Conservation (phyloP, 2,329 filamentous ascomycete genomes). For the Zymoseptoria passerinii region DNA sequence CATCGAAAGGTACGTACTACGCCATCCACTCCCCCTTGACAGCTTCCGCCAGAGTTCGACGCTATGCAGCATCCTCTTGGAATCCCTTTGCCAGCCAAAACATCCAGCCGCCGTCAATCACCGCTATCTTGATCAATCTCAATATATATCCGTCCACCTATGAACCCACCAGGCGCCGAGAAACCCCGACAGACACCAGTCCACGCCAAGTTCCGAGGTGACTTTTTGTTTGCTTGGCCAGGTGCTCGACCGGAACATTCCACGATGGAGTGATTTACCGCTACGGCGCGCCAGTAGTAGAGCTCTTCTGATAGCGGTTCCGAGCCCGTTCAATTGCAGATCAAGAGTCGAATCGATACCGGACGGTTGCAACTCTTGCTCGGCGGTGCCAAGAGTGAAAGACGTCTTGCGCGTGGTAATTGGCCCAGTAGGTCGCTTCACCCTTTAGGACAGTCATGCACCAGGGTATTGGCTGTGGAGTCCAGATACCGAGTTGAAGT, state of each 20-base stretch:
- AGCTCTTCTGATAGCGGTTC: conserved; percentile 34
- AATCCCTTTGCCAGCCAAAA: not conserved
- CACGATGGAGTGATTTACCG: conserved; percentile 47
- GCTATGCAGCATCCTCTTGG: not conserved
- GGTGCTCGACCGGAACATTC: conserved; percentile 39
- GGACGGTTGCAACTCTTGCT: conserved; percentile 50
- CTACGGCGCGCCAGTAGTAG: conserved; percentile 51
- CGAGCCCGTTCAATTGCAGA: conserved; percentile 6
- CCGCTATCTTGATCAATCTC: not conserved
- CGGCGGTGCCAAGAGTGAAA: conserved; percentile 48
- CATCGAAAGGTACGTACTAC: not conserved
- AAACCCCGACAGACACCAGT: conserved; percentile 10
- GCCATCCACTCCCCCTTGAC: not conserved
- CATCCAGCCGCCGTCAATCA: not conserved
- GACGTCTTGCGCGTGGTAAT: conserved; percentile 39
- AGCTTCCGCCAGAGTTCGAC: too few relatives aligned
- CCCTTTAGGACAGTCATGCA: conserved; percentile 46
- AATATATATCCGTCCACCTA: not conserved
- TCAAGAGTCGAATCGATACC: conserved; percentile 28
- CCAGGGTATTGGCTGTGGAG: conserved; percentile 18
- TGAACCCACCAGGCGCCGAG: conserved; percentile 12
- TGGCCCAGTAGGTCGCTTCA: conserved; percentile 47
- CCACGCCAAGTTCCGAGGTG: conserved; percentile 2
- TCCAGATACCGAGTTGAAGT: conserved; percentile 34
- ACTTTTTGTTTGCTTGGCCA: too few relatives aligned